Evolutionary conservation across 2,329 filamentous ascomycete genomes (phyloP), one percentile per base, ranked within the genome.

Genomic region (Amphichorda felina): DNA sequence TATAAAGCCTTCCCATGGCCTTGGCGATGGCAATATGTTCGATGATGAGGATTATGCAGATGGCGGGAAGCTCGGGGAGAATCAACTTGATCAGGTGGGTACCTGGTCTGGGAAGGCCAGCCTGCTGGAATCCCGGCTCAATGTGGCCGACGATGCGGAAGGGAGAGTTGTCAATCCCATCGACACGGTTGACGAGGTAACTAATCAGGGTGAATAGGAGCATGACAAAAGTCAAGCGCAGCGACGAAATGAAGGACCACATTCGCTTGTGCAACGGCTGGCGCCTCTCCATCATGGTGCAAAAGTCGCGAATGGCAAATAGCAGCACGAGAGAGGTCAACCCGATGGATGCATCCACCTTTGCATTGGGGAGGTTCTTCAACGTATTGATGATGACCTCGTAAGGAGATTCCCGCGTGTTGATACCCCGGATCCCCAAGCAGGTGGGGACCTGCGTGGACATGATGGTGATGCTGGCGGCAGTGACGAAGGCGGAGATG

Each of bases 1-100:
- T 83, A 60, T 84, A 84, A 43, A 84, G 68, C 39, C 83, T 69
- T 6, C 82, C 83, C 49, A 88, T 88, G 0, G 82, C 85, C 53
- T 89, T 89, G 6, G 82, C 79, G 40, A 89, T 88, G 29, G 83
- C 81, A 43, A 88, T 87, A 50, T 89, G 83, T 56, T 88, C 83
- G 37, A 89, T 83, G 15, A 88, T 68, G 14, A 88, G 60, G 14
- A 89, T 82, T 41, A 89, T 83, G 33, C 84, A 72, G 1, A 79
- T 73, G 14, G 79, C 77, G 0, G 83, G 83, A 6, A 88, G 58
- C 40, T 87, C 64, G 18, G 64, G 64, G 3, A 70, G 59, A 43
- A 84, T 73, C 0, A 66, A 52, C 1, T 55, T 59, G 44, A 86
- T 61, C 30, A 86, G 63, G 1, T 64, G 54, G 0, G 51, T 51